A percentile compares a stretch with the other conserved stretches of the same genome.
phyloP scores from a whole-genome alignment of 345 rosid species.

The Pugionium dolabratum region DNA sequence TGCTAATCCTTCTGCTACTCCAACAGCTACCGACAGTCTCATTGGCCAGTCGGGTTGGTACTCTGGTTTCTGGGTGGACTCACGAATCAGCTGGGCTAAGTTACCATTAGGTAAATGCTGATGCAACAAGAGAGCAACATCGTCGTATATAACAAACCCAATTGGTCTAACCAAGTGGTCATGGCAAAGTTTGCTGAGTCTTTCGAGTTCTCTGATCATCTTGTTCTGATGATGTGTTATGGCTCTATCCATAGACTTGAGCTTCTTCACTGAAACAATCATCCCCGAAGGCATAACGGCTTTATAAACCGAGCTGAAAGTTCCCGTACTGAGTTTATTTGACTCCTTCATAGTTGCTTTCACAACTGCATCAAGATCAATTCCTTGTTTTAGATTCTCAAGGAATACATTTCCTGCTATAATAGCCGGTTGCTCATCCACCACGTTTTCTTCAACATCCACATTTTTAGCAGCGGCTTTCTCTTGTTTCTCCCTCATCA shows the following conservation, averaged over 20 bases:
- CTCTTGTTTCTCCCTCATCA: constrained; percentile 97
- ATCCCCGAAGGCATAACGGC: constrained; percentile 96
- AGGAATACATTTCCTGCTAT: constrained; percentile 76
- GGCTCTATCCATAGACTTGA: constrained; percentile 86
- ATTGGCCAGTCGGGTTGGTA: constrained; percentile 87
- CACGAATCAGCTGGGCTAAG: constrained; percentile 78
- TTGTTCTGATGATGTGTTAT: constrained; percentile 83
- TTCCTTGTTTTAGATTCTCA: constrained; percentile 85
- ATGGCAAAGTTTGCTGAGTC: constrained; percentile 91
- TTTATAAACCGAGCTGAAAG: constrained; percentile 86
- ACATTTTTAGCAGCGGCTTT: constrained; percentile 57
- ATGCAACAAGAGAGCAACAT: constrained; percentile 90
- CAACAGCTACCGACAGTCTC: constrained; percentile 79
- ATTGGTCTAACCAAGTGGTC: constrained; percentile 79
- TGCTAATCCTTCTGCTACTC: constrained; percentile 88
- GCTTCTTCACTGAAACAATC: constrained; percentile 71
- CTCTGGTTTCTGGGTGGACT: constrained; percentile 59
- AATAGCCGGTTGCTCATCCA: constrained; percentile 59
- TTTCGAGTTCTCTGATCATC: constrained; percentile 95
- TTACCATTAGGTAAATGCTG: constrained; percentile 79
- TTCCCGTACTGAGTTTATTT: constrained; percentile 75
- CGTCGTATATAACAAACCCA: constrained; percentile 89
- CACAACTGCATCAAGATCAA: constrained; percentile 84
- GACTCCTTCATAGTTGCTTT: constrained; percentile 83
- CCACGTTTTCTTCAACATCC: constrained; percentile 50